Evolutionary conservation across 768 basidiomycete species (phyloP).

Genomic region (Trametes coccinea): DNA sequence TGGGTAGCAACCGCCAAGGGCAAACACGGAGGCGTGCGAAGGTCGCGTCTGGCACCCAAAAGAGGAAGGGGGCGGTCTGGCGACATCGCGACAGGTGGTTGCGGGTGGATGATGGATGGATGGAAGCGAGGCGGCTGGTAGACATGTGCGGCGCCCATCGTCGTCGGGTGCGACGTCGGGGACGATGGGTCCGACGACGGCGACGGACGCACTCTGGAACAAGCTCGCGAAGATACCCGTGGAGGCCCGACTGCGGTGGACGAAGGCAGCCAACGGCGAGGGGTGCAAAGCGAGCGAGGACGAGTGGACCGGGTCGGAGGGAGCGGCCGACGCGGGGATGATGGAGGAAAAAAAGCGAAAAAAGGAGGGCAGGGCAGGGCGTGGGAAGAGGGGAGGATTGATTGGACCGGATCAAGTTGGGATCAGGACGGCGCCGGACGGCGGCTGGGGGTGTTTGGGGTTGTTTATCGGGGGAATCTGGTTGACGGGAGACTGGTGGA

Average conservation of each 20-base stretch:
- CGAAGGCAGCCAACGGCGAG: constrained; percentile 2
- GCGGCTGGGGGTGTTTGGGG: constrained; percentile 15
- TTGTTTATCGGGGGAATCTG: constrained; percentile 17
- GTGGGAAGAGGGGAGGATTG: not conserved
- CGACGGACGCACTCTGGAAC: not conserved
- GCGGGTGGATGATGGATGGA: constrained; percentile 3
- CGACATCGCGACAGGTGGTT: constrained; percentile 4
- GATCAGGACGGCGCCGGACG: constrained; percentile 16
- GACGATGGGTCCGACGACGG: not conserved
- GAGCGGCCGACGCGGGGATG: constrained; percentile 14
- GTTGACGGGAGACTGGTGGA: constrained; percentile 14
- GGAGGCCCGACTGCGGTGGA: constrained; percentile 6
- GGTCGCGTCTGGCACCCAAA: constrained; percentile 5
- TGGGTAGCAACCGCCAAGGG: constrained; percentile 21
- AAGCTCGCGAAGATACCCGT: constrained; percentile 6
- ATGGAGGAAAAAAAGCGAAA: not conserved
- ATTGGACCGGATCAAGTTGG: constrained; percentile 20
- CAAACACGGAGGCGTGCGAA: not conserved
- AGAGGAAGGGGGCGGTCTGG: not conserved
- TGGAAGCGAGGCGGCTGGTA: constrained; percentile 13
- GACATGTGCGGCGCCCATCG: constrained; percentile 6
- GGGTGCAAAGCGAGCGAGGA: not conserved
- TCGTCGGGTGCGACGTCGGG: not conserved
- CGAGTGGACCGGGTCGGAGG: constrained; percentile 14
- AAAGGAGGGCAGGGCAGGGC: not conserved